Conservation (phyloP, 495 filamentous ascomycete genomes). For the Stereocaulon alpinum region DNA sequence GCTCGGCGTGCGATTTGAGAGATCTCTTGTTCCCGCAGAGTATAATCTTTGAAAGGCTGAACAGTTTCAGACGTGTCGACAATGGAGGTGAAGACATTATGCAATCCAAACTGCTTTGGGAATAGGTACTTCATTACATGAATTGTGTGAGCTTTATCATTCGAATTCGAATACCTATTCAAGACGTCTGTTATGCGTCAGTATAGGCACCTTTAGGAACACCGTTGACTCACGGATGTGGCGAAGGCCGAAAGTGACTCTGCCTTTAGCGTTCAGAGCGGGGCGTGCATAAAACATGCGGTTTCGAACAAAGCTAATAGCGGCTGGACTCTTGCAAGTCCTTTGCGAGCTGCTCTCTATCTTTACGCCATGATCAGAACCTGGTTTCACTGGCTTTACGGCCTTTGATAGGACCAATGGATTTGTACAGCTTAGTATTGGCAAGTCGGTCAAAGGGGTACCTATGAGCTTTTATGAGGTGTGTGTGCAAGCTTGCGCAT, state of each 20-base stretch:
- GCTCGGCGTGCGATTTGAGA: constrained; percentile 21
- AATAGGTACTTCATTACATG: constrained; percentile 90
- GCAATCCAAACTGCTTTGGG: constrained; percentile 77
- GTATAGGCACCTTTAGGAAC: constrained; percentile 1
- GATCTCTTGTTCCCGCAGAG: constrained; percentile 76
- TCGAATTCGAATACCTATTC: constrained; percentile 53
- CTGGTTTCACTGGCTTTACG: background rate
- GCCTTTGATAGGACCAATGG: background rate
- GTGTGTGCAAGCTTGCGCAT: background rate
- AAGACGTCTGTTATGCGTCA: constrained; percentile 56
- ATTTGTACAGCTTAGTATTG: constrained; percentile 21
- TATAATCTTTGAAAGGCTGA: constrained; percentile 71
- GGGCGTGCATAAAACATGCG: constrained; percentile 79
- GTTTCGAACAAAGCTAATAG: constrained; percentile 68
- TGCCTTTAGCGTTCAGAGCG: constrained; percentile 53
- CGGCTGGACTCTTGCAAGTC: constrained; percentile 35
- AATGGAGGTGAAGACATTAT: constrained; percentile 76
- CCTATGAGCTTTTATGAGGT: constrained; percentile 27
- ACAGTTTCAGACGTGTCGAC: constrained; percentile 53
- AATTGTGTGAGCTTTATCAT: constrained; percentile 45
- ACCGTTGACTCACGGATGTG: constrained; percentile 60
- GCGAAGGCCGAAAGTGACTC: constrained; percentile 61
- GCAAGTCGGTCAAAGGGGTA: constrained; percentile 36
- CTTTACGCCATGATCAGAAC: background rate
- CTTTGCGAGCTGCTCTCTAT: background rate